Conservation (phyloP, 108 stramenopile genomes). For the Aurantiochytrium sp. region DNA sequence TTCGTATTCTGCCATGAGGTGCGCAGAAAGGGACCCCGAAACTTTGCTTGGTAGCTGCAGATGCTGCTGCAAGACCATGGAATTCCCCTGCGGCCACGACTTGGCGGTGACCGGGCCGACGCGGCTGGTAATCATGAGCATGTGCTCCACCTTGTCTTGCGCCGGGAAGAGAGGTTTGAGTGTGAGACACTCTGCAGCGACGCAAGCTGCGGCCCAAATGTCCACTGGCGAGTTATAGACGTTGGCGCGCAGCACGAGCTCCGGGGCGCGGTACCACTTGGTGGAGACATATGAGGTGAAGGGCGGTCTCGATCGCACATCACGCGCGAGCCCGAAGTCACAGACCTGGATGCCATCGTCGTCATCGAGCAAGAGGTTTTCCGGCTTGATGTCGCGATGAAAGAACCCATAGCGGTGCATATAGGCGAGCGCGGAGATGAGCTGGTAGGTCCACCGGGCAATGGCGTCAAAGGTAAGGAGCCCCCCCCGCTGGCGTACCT, state of each 20-base stretch:
- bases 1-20: not conserved
- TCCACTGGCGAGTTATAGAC: slow-evolving; percentile 23
- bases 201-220: slow-evolving; percentile 31
- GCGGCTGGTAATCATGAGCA: slow-evolving; percentile 11
- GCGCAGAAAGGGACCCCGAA: not conserved
- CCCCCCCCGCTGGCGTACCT: not conserved
- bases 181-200: slow-evolving; percentile 21
- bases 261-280: slow-evolving; percentile 45
- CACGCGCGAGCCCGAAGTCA: slow-evolving; percentile 38
- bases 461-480: not conserved
- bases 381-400: slow-evolving; percentile 52
- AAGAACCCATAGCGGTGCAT: slow-evolving; percentile 41
- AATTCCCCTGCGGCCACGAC: not conserved
- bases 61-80: not conserved
- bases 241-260: slow-evolving; percentile 28
- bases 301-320: slow-evolving; percentile 39
- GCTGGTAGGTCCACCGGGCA: not conserved
- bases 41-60: not conserved
- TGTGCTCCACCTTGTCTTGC: not conserved
- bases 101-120: not conserved
- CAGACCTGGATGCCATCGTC: not conserved
- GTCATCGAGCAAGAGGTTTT: slow-evolving; percentile 37
- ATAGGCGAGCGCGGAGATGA: slow-evolving; percentile 3
- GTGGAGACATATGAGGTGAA: slow-evolving; percentile 44
- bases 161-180: slow-evolving; percentile 34